Percentiles rank a stretch among this genome's conserved stretches.
Evolutionary conservation across 75 land plant species (phyloP).

Genomic region (Pinus taeda): DNA sequence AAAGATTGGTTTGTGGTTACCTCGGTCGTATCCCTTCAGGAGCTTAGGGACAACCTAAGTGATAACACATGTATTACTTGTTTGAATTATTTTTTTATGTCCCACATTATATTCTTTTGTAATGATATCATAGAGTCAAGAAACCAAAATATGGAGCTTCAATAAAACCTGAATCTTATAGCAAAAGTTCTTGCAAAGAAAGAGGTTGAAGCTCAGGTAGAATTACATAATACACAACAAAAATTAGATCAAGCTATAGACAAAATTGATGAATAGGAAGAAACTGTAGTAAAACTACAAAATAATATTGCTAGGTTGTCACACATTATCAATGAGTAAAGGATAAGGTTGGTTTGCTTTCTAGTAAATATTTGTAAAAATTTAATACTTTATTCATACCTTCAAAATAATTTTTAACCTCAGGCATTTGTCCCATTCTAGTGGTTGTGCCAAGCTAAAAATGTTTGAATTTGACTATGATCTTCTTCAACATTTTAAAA

Average conservation of each 20-base stretch:
- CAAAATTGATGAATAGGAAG: background rate
- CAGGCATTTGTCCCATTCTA: no score
- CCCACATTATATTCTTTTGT: background rate
- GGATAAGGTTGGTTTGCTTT: slow-evolving; percentile 3
- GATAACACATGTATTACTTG: no score
- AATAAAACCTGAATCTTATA: slow-evolving; percentile 34
- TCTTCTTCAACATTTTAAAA: no score
- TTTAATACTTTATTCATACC: background rate
- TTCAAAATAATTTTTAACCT: no score
- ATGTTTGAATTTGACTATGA: no score
- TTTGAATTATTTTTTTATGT: background rate
- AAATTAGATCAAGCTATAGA: background rate
- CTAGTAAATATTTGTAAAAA: background rate
- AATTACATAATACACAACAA: background rate
- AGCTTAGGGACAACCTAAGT: no score
- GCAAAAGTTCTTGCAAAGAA: slow-evolving; percentile 49
- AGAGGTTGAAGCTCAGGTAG: background rate
- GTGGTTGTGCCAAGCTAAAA: background rate
- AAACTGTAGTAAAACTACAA: background rate
- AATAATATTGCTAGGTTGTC: background rate
- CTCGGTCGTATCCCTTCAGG: no score
- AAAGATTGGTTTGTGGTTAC: no score
- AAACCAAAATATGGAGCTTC: slow-evolving; percentile 39
- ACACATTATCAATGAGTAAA: background rate
- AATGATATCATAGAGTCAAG: slow-evolving; percentile 12